Base-by-base conservation (phyloP, 2,329 filamentous ascomycete species). In the Byssothecium circinans region DNA sequence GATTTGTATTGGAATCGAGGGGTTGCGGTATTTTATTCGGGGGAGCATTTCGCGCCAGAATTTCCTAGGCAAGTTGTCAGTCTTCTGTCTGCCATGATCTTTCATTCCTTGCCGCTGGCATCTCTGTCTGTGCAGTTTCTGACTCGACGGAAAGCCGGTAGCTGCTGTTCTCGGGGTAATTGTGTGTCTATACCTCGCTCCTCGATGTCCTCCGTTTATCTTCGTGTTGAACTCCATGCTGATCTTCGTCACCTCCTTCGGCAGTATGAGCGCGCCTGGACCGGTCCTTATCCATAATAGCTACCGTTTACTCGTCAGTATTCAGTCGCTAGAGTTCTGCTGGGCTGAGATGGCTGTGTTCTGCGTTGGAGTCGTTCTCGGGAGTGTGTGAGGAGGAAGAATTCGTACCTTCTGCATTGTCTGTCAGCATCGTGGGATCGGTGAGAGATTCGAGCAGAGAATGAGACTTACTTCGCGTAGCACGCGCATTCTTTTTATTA, bases 1-100 rank as follows among this genome's bases (percentile, higher is more conserved):
- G 61, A 96, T 83, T 49, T 88, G 85, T 81, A 97, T 95, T 35
- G 87, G 83, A 37, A 96, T 72, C 11, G 84, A 75, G 0, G 94
- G 94, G 71, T 99, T 99, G 79, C 95, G 87, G 76, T 86, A 99
- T 79, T 99, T 96, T 58, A 99, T 79, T 47, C 89, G 84, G 18
- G 89, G 89, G 39, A 97, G 84, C 68, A 85, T 87, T 51, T 85
- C 78, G 55, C 82, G 84, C 89, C 90, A 96, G 81, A 99, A 96
- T 76, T 89, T 89, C 65, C 91, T 95, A 56, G 34, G 8, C 4
- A 23, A 12, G 8, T 2, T 35, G 15, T 39, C 38, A 38, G 20
- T n/a, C 10, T 22, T 27, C 25, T 11, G n/a, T n/a, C n/a, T n/a
- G n/a, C n/a, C n/a, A n/a, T n/a, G n/a, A n/a, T n/a, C n/a, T n/a